phyloP scores from a whole-genome alignment of 2,329 filamentous ascomycete species.

The Chrysoporthe austroafricana region DNA sequence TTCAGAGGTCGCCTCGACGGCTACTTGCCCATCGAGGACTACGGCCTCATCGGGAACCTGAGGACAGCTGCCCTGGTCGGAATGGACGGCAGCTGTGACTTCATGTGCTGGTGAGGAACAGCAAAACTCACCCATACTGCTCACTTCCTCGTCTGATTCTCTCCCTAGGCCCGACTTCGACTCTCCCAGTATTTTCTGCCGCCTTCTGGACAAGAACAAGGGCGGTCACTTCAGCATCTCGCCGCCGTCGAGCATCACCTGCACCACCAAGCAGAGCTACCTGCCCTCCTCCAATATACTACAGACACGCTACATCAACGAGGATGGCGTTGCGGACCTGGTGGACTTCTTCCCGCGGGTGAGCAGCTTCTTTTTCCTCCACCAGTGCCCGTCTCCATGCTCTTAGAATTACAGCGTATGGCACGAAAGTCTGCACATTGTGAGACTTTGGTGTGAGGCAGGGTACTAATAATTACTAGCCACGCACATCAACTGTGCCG shows the following conservation, averaged over 20 bases:
- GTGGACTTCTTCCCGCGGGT: slow-evolving; percentile 74
- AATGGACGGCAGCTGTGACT: slow-evolving; percentile 74
- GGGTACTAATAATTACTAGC: slow-evolving; percentile 34
- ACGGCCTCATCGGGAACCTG: slow-evolving; percentile 82
- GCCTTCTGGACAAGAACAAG: slow-evolving; percentile 73
- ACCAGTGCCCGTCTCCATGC: no score
- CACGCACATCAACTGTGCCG: slow-evolving; percentile 57
- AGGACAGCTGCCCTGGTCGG: slow-evolving; percentile 76
- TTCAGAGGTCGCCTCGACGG: slow-evolving; percentile 44
- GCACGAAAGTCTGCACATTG: no score
- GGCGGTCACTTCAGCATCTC: slow-evolving; percentile 74
- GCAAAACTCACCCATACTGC: not conserved
- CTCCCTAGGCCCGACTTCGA: slow-evolving; percentile 73
- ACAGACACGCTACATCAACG: slow-evolving; percentile 77
- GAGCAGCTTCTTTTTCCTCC: not conserved
- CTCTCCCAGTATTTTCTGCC: slow-evolving; percentile 75
- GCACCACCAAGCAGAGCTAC: slow-evolving; percentile 78
- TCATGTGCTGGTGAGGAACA: slow-evolving; percentile 70
- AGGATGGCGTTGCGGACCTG: slow-evolving; percentile 73
- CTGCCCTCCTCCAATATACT: slow-evolving; percentile 75
- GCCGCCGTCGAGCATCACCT: slow-evolving; percentile 53
- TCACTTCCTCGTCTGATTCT: slow-evolving; percentile 4
- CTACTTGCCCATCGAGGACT: slow-evolving; percentile 71
- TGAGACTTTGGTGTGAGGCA: not conserved
- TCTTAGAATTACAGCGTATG: no score